Base-by-base conservation (phyloP, 768 basidiomycete genomes). In the Boletus subcaerulescens region DNA sequence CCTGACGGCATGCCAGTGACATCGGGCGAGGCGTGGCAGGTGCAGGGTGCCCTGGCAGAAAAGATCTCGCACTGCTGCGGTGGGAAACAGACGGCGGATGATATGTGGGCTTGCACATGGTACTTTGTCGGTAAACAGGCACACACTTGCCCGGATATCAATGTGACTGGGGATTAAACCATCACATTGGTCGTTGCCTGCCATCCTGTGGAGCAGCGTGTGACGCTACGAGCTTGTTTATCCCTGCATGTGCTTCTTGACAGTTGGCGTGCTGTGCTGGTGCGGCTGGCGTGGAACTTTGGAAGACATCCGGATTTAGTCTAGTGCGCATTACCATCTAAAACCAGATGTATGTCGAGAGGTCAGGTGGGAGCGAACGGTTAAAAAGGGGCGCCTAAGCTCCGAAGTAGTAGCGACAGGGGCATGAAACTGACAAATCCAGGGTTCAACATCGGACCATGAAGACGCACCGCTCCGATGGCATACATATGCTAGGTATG, bases 311-410 rank as follows among this genome's bases (percentile, higher is more conserved):
- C 50, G 22, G 32, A 64, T 60, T 35, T 44, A 52, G 61, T 42
- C 51, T 41, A 44, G 53, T 42, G 41, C 35, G 41, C 45, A 48
- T 46, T 32, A n/a, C n/a, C n/a, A n/a, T n/a, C n/a, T n/a, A n/a
- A n/a, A n/a, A 41, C 6, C 35, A 26, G 26, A 26, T 6, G 29
- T 29, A 17, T 36, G 35, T 36, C 15, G 15, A 36, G 15, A 7
- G 35, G 35, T 14, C 35, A 36, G 35, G 50, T 52, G 57, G 43
- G 55, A 57, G 49, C 40, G 46, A 22, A 45, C 36, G 42, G 40
- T 48, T 29, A 67, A 63, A 68, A 70, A 61, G 61, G 69, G 71
- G 69, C 70, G 69, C 64, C 48, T 61, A 72, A 70, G 69, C 40
- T 70, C 69, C 69, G 69, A 59, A 29, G 29, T 36, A 35, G 54